Evolutionary conservation across 1,284 basidiomycete species (phyloP).

Genomic region (Fomitopsis schrenkii): DNA sequence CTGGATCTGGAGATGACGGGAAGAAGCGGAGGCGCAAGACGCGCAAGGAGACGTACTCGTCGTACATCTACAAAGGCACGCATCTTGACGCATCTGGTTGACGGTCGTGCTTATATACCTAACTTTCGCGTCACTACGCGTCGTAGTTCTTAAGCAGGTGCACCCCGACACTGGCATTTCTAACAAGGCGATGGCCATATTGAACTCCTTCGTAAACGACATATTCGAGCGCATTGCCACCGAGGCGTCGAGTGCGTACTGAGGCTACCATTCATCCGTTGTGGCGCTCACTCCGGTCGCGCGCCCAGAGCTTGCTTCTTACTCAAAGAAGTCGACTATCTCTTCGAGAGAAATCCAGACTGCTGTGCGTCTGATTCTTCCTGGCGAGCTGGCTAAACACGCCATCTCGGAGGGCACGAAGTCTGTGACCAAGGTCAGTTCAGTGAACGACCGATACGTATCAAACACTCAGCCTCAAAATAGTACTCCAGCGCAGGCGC

Average conservation of each 20-base stretch:
- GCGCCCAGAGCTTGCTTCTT: conserved; percentile 75
- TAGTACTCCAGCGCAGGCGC: conserved; percentile 65
- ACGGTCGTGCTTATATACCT: neutral
- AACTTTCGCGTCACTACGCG: conserved; percentile 6
- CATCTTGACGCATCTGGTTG: conserved; percentile 6
- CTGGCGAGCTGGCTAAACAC: conserved; percentile 82
- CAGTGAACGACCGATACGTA: neutral
- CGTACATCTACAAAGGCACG: conserved; percentile 91
- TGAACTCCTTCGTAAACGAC: conserved; percentile 92
- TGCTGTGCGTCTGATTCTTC: conserved; percentile 86
- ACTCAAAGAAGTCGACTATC: conserved; percentile 94
- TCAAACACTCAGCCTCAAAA: neutral
- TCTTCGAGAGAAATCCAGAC: conserved; percentile 94
- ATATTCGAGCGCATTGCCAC: conserved; percentile 92
- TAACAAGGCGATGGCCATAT: conserved; percentile 95
- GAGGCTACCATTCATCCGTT: neutral
- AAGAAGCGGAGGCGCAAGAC: conserved; percentile 91
- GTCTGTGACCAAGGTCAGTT: conserved; percentile 34
- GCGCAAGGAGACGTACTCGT: conserved; percentile 89
- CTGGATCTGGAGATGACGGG: conserved; percentile 58
- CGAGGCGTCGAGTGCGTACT: conserved; percentile 77
- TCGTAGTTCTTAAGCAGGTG: conserved; percentile 80
- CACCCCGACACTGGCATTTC: conserved; percentile 97
- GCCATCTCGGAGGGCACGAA: conserved; percentile 78
- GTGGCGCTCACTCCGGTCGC: conserved; percentile 8